Percentiles rank a stretch among this genome's conserved stretches.
These are phyloP conservation scores for Leccinum variabile DNA, from an alignment of 1,284 basidiomycete genomes.

Conservation along the genomic window DNA sequence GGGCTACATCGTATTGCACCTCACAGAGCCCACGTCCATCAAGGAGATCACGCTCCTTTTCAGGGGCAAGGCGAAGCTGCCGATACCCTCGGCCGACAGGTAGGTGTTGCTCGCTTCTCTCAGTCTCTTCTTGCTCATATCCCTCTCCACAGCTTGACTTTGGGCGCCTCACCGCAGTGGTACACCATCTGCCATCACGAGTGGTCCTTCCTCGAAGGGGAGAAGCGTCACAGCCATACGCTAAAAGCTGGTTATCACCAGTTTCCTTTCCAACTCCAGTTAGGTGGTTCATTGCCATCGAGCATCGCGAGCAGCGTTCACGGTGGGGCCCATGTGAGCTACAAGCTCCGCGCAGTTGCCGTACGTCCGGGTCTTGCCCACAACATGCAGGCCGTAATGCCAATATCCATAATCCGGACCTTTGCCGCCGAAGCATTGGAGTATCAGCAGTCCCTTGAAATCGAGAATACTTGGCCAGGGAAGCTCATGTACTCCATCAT, in stretches of 20 bases:
- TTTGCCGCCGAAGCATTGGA: conserved; percentile 84
- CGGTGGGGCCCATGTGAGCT: conserved; percentile 69
- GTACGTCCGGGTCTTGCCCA: conserved; percentile 72
- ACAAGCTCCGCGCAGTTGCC: conserved; percentile 85
- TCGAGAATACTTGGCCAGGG: conserved; percentile 94
- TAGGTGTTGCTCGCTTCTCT: conserved; percentile 41
- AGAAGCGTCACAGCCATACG: conserved; percentile 76
- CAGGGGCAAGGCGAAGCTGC: conserved; percentile 78
- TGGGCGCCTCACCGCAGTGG: conserved; percentile 51
- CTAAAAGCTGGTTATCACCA: conserved; percentile 86
- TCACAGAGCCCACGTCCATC: conserved; percentile 80
- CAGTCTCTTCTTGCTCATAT: conserved; percentile 16
- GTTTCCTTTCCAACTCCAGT: conserved; percentile 85
- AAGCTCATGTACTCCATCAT: conserved; percentile 92
- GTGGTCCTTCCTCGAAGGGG: conserved; percentile 86
- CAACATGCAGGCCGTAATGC: conserved; percentile 65
- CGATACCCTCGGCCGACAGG: conserved; percentile 62
- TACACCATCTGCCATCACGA: conserved; percentile 79
- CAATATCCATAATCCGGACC: conserved; percentile 71
- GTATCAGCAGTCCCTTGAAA: conserved; percentile 92
- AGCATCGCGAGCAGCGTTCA: conserved; percentile 59
- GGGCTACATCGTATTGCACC: conserved; percentile 76
- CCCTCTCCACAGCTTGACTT: conserved; percentile 36
- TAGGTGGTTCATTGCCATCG: conserved; percentile 83
- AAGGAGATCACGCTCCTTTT: conserved; percentile 86